A percentile compares a stretch with the other conserved stretches of the same genome.
Evolutionary conservation across 176 grass and related monocot genomes (phyloP).

Genomic region (Poa annua): DNA sequence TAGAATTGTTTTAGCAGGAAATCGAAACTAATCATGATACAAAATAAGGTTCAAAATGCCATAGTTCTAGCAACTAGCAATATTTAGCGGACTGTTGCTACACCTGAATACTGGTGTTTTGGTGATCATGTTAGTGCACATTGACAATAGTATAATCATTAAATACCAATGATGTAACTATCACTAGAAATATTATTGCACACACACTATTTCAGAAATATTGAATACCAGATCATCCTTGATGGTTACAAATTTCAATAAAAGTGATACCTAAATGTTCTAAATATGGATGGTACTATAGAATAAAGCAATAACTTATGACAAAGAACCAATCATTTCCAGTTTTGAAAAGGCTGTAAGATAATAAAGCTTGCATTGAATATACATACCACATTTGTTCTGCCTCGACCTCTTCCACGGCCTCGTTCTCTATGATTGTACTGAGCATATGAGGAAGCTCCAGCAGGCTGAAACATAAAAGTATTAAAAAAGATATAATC

Average conservation of each 20-base stretch:
- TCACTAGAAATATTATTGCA: not conserved
- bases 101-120: not conserved
- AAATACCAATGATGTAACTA: not conserved
- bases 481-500: conserved; percentile 22
- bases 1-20: not conserved
- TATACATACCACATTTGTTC: conserved; percentile 67
- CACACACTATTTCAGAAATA: not conserved
- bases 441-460: conserved; percentile 56
- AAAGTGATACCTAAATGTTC: not conserved
- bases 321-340: conserved; percentile 12
- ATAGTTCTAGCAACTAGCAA: not conserved
- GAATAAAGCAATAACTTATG: conserved; percentile 6
- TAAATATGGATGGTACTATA: conserved; percentile 3
- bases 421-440: conserved; percentile 74
- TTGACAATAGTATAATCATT: not conserved
- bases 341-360: conserved; percentile 2
- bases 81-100: not conserved
- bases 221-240: not conserved
- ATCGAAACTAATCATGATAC: not conserved
- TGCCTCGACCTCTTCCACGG: conserved; percentile 80
- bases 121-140: not conserved
- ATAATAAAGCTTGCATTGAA: conserved; percentile 16
- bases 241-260: conserved; percentile 14
- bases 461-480: conserved; percentile 59
- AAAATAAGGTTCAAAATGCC: conserved; percentile 13